phyloP scores from a whole-genome alignment of 331 rosid species.

The Rhamnella rubrinervis region DNA sequence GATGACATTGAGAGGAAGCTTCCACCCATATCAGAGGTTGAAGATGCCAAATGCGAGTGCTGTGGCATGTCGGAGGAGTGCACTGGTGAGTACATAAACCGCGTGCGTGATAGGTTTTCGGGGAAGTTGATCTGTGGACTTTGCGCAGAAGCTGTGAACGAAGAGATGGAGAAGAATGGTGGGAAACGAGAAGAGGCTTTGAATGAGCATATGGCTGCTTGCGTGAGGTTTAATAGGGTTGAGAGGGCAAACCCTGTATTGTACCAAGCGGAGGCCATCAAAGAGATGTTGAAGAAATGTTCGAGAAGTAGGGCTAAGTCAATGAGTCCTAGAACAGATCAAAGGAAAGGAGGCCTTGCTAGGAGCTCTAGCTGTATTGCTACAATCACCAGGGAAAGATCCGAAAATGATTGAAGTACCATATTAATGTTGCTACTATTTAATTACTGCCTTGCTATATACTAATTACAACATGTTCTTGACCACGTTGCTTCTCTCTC shows the following conservation, averaged over 20 bases:
- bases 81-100: constrained; percentile 44
- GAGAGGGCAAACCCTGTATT: constrained; percentile 45
- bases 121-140: constrained; percentile 59
- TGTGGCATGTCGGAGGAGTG: constrained; percentile 66
- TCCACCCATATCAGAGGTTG: constrained; percentile 24
- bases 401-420: no score
- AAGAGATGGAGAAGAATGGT: constrained; percentile 53
- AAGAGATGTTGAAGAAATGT: constrained; percentile 47
- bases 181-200: constrained; percentile 45
- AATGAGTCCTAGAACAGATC: constrained; percentile 19
- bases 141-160: constrained; percentile 57
- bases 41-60: constrained; percentile 56
- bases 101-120: constrained; percentile 33
- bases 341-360: constrained; percentile 13
- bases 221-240: constrained; percentile 51
- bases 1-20: constrained; percentile 14
- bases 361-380: constrained; percentile 58
- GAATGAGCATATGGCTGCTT: constrained; percentile 44
- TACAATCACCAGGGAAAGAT: constrained; percentile 21
- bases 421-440: no score
- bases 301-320: constrained; percentile 25
- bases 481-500: no score
- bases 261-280: constrained; percentile 56
- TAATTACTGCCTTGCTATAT: no score
- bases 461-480: no score